phyloP scores from a whole-genome alignment of 73 alveolate species.

The Tetrahymena malaccensis region DNA sequence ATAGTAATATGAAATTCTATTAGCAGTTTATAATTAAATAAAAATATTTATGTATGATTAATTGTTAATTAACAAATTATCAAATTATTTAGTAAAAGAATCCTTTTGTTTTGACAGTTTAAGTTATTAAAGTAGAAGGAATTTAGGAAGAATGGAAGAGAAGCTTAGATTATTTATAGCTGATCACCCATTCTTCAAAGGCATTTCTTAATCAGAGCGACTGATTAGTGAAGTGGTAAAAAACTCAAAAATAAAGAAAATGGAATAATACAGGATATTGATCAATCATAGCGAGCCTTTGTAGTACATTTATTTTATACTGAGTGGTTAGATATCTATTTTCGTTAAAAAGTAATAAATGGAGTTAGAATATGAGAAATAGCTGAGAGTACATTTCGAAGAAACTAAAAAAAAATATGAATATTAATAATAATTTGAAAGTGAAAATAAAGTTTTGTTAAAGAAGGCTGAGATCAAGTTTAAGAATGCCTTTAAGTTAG shows the following conservation, averaged over 20 bases:
- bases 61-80: no score
- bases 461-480: not conserved
- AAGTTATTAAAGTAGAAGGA: not conserved
- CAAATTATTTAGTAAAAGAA: not conserved
- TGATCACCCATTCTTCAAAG: constrained; percentile 1
- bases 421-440: not conserved
- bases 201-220: not conserved
- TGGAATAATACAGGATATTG: not conserved
- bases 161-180: not conserved
- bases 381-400: not conserved
- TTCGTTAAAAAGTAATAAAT: not conserved
- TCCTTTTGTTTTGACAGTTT: not conserved
- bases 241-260: not conserved
- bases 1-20: not conserved
- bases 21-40: not conserved
- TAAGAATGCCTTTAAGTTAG: not conserved
- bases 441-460: not conserved
- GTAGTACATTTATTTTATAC: not conserved
- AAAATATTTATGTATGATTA: no score
- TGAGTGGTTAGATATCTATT: not conserved
- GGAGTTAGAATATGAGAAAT: not conserved
- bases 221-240: not conserved
- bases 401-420: not conserved
- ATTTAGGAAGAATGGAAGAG: not conserved
- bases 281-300: not conserved